Evolutionary conservation across 129 eudicot species (phyloP).

Genomic region (Arctium minus): DNA sequence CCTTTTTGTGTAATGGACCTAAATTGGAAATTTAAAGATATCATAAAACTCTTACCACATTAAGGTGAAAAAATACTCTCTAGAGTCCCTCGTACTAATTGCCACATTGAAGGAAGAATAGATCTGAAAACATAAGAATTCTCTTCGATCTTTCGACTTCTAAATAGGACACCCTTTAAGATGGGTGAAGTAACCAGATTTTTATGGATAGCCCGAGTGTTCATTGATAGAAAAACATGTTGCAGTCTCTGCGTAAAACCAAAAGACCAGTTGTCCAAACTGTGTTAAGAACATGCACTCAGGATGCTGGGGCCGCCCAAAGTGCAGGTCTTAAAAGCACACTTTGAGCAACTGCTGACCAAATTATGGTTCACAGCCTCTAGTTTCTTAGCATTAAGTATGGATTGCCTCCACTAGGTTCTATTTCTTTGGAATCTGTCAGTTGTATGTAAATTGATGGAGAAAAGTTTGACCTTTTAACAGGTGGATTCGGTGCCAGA

Average conservation of each 20-base stretch:
- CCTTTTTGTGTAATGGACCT: neutral
- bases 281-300: neutral
- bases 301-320: neutral
- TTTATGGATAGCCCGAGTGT: neutral
- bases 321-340: neutral
- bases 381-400: neutral
- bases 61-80: neutral
- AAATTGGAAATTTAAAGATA: neutral
- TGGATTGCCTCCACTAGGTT: neutral
- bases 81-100: neutral
- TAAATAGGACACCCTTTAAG: neutral
- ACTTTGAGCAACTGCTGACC: neutral
- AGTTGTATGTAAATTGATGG: neutral
- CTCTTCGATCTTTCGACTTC: neutral
- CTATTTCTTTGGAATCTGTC: neutral
- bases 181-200: neutral
- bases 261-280: neutral
- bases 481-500: constrained; percentile 98
- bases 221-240: neutral
- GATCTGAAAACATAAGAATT: neutral
- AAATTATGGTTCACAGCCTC: neutral
- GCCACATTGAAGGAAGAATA: neutral
- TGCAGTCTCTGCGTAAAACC: neutral
- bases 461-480: neutral
- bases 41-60: neutral